Conservation (phyloP, 345 rosid genomes). For the Zanthoxylum bungeanum region DNA sequence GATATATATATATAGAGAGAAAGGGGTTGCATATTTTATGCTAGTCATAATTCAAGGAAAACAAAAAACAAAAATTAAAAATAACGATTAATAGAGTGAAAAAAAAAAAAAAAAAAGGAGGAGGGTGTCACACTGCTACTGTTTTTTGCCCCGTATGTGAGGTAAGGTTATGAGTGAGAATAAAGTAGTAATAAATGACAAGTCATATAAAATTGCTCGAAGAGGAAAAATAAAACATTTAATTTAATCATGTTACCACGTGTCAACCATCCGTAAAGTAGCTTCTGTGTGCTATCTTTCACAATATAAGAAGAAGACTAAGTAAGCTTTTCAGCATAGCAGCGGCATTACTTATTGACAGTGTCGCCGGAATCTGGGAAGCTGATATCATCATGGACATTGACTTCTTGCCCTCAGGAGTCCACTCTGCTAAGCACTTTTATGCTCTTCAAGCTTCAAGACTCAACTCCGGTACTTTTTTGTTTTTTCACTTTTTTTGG, state of each 20-base stretch:
- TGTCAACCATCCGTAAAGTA: conserved; percentile 20
- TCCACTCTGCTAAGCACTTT: conserved; percentile 35
- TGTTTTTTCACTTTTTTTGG: not conserved
- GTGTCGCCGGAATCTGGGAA: conserved; percentile 14
- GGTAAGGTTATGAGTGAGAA: too few relatives aligned
- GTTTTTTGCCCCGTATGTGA: too few relatives aligned
- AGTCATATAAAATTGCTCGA: not conserved
- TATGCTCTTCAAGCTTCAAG: conserved; percentile 32
- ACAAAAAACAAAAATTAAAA: too few relatives aligned
- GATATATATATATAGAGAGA: too few relatives aligned
- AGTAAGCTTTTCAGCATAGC: not conserved
- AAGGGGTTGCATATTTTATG: too few relatives aligned
- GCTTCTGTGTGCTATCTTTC: conserved; percentile 13
- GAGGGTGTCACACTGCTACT: not conserved
- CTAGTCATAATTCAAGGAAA: not conserved
- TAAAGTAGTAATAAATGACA: not conserved
- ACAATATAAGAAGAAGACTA: conserved; percentile 4
- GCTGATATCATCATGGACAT: conserved; percentile 37
- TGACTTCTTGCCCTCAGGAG: conserved; percentile 40
- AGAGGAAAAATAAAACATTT: not conserved
- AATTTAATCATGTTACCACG: conserved; percentile 14
- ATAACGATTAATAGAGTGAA: not conserved
- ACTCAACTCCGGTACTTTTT: conserved; percentile 24
- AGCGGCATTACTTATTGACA: not conserved
- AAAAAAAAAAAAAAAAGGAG: not conserved